Base-by-base conservation (phyloP, 176 grass and related monocot species). In the Avena eriantha region DNA sequence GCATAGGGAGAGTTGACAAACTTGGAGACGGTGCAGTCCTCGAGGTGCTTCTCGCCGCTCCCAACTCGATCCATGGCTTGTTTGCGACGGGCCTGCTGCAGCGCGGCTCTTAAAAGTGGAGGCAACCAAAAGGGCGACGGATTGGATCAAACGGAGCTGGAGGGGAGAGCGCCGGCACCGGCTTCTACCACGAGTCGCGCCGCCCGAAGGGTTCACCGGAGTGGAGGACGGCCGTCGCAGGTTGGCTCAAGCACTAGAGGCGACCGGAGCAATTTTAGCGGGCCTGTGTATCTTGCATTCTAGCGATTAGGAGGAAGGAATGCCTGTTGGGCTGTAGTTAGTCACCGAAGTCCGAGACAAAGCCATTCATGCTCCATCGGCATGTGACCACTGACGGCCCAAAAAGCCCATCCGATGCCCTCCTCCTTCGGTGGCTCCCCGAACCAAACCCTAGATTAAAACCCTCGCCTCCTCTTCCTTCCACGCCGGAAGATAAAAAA, bases 1-100 rank as follows among this genome's bases (percentile, higher is more conserved):
- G 4, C 33, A 57, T 0, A 76, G 54, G 31, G 81, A 75, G 69
- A 69, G 41, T 29, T 45, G 48, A 90, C 91, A 86, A 49, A 98
- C 97, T 98, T 98, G 24, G 97, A 45, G 53, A 98, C 94, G 12
- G 94, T 82, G 88, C 97, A 98, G 57, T 98, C 97, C 85, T 94
- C 97, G n/a, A 98, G 91, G 5, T 98, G 92, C 97, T 98, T 98
- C 82, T 91, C 91, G 46, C 88, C 86, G 53, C 90, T 68, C 43
- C 90, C 92, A 66, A 89, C 76, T 36, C 88, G 76, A 12, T 91
- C 90, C 90, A 91, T 91, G 8, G 73, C 73, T n/a, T 1, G 17
- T 3, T 26, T 54, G 33, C 45, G 50, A 21, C n/a, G 15, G 15
- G 17, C 10, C 72, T 24, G 22, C 1, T 24, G 72, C 10, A 0